These are phyloP conservation scores for Agaricus sinodeliciosus DNA, from an alignment of 768 basidiomycete genomes.

Conservation along the genomic window DNA sequence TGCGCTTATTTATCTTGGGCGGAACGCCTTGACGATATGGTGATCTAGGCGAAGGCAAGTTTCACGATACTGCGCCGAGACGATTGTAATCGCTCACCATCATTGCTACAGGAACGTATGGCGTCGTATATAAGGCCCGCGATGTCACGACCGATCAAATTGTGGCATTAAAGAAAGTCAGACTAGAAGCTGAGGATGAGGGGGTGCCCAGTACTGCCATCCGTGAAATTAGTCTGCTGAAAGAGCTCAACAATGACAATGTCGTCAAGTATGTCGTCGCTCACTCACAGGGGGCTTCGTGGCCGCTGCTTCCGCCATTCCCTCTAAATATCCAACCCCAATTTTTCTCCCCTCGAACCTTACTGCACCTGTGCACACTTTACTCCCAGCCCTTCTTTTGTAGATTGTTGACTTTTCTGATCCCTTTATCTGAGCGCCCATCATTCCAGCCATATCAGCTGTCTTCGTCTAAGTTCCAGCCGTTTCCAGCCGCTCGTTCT, in stretches of 20 bases:
- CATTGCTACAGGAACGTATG: constrained; percentile 76
- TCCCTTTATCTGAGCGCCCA: constrained; percentile 8
- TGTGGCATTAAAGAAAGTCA: constrained; percentile 98
- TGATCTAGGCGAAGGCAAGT: constrained; percentile 36
- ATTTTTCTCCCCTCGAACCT: too few species aligned
- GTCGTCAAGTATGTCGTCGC: constrained; percentile 70
- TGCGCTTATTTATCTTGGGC: constrained; percentile 8
- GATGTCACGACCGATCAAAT: constrained; percentile 74
- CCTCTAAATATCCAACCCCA: too few species aligned
- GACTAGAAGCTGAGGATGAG: constrained; percentile 97
- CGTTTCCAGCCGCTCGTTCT: not conserved
- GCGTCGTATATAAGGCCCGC: constrained; percentile 96
- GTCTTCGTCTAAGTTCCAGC: not conserved
- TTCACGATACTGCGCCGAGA: not conserved
- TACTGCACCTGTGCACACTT: not conserved
- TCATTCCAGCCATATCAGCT: constrained; percentile 7
- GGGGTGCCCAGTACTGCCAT: constrained; percentile 98
- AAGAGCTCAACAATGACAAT: constrained; percentile 94
- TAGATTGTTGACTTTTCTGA: not conserved
- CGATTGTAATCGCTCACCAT: constrained; percentile 2
- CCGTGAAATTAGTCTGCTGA: constrained; percentile 93
- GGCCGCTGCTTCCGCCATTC: too few species aligned
- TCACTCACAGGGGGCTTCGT: not conserved
- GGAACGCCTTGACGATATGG: constrained; percentile 12
- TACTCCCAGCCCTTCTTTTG: constrained; percentile 1